Evolutionary conservation across 805 yeast species (phyloP).

Genomic region (Yamadazyma akitaensis): DNA sequence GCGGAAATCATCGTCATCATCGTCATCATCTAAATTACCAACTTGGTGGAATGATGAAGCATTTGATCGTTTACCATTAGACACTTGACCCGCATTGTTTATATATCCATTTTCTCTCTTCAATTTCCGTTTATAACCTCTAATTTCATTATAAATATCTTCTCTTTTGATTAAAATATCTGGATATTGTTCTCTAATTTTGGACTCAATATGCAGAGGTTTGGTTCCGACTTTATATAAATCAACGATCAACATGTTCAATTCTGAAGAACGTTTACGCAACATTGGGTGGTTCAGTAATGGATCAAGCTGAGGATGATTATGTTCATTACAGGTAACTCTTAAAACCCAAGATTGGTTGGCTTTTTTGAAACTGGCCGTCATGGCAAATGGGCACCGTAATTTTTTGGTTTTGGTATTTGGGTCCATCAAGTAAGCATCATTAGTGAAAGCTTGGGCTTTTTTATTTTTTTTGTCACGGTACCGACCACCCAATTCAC

Average conservation of each 20-base stretch:
- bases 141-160: constrained; percentile 55
- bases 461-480: constrained; percentile 45
- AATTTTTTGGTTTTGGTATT: constrained; percentile 49
- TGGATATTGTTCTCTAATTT: constrained; percentile 49
- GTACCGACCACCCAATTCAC: constrained; percentile 56
- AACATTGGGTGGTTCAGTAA: constrained; percentile 55
- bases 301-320: constrained; percentile 57
- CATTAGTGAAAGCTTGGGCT: constrained; percentile 24
- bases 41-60: constrained; percentile 26
- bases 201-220: constrained; percentile 52
- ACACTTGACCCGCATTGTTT: constrained; percentile 13
- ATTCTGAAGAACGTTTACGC: constrained; percentile 50
- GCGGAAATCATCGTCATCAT: constrained; percentile 15
- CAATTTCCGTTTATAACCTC: constrained; percentile 52
- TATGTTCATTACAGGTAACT: constrained; percentile 55
- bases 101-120: constrained; percentile 36
- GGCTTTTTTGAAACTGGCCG: constrained; percentile 50
- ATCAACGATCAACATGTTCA: constrained; percentile 49
- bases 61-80: constrained; percentile 22
- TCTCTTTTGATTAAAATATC: constrained; percentile 54
- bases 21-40: constrained; percentile 20
- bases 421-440: constrained; percentile 36
- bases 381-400: constrained; percentile 58
- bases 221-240: constrained; percentile 54
- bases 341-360: constrained; percentile 50